Base-by-base conservation (phyloP, 441 rosid species). In the Erodium trifolium region DNA sequence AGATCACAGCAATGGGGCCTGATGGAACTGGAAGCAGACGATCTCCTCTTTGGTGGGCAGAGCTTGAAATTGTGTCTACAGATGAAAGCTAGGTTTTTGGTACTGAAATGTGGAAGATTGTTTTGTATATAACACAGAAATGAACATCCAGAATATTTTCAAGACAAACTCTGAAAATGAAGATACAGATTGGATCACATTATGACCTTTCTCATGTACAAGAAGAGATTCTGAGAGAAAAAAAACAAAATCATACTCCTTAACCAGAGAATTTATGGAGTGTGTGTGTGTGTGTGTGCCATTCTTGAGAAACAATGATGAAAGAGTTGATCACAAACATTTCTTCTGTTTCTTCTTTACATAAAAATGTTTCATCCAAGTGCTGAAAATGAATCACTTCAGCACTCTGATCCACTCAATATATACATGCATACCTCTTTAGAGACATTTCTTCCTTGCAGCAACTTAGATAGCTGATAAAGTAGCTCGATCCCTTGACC, bases 41-140 rank as follows among this genome's bases (percentile, higher is more conserved):
- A 60, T 93, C 96, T 71, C 92, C 96, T 41, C 86, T 85, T 65
- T 93, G 96, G 99, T 91, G 99, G 96, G 96, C 96, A 31, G 96
- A 93, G 74, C 90, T 93, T 68, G 97, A 91, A 81, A 88, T 93
- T 70, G 66, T 86, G 84, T 81, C 97, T 37, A 70, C 85, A 1
- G 85, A 84, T 65, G 79, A 77, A 69, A 81, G 78, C 68, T 82
- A 79, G 84, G 75, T 65, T 66, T 71, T 75, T 71, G 62, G 1
- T 37, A 37, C 9, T 37, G 43, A 37, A 37, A 5, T 5, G 43
- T 37, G 43, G 43, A 37, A 37, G 7, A 37, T 16, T 16, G 59
- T 59, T 18, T 57, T 72, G 82, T 78, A 77, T 9, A 76, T 75
- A 77, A 67, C 59, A 12, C 18, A 59, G 62, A 68, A 43, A 43